Evolutionary conservation across 2,329 filamentous ascomycete genomes (phyloP).

Genomic region (Coniochaeta sp.): DNA sequence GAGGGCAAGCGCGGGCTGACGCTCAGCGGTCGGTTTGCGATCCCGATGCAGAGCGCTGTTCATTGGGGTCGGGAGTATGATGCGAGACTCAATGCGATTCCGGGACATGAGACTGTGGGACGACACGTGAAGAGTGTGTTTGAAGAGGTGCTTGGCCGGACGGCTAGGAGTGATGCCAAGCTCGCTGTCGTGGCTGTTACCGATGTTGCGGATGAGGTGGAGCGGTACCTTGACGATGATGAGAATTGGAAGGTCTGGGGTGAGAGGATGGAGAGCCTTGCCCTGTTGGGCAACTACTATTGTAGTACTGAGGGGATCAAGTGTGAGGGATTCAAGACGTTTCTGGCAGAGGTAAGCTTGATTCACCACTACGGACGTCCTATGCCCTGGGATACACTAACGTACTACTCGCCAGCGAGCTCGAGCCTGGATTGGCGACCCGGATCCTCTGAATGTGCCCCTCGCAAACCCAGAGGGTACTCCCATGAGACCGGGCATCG

Average conservation of each 20-base stretch:
- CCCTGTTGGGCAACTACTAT: slow-evolving; percentile 40
- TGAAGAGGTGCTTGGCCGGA: slow-evolving; percentile 45
- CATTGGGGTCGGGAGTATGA: slow-evolving; percentile 47
- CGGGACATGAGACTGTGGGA: slow-evolving; percentile 45
- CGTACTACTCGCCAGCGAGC: slow-evolving; percentile 37
- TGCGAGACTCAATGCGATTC: slow-evolving; percentile 50
- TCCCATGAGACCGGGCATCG: slow-evolving; percentile 22
- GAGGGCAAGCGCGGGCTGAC: slow-evolving; percentile 54
- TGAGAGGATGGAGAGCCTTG: slow-evolving; percentile 36
- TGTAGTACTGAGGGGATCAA: slow-evolving; percentile 24
- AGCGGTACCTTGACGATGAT: slow-evolving; percentile 49
- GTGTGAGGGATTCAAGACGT: slow-evolving; percentile 37
- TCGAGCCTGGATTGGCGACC: slow-evolving; percentile 52
- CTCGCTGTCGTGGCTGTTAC: slow-evolving; percentile 67
- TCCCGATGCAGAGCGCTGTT: slow-evolving; percentile 56
- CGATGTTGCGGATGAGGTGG: slow-evolving; percentile 51
- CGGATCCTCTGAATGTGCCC: slow-evolving; percentile 40
- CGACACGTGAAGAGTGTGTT: slow-evolving; percentile 65
- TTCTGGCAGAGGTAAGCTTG: slow-evolving; percentile 40
- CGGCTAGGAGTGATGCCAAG: slow-evolving; percentile 40
- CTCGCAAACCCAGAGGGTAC: slow-evolving; percentile 47
- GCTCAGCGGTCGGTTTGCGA: slow-evolving; percentile 42
- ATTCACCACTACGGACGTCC: background rate
- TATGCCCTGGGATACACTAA: background rate
- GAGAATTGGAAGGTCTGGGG: slow-evolving; percentile 41